phyloP scores from a whole-genome alignment of 768 basidiomycete species.

The Ramaria sp. region DNA sequence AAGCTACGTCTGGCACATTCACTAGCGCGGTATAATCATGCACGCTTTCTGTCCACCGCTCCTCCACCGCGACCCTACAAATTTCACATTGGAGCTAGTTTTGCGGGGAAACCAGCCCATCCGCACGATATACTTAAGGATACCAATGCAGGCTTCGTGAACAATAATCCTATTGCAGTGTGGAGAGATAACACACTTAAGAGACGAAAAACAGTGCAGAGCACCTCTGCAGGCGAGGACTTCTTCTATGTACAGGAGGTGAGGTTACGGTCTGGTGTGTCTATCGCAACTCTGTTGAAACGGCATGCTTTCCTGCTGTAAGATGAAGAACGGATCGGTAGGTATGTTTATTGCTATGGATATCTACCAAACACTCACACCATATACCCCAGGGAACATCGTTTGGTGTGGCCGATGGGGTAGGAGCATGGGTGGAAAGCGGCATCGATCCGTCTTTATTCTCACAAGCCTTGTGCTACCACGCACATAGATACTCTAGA shows the following conservation, averaged over 20 bases:
- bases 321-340: slow-evolving; percentile 79
- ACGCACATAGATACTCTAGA: slow-evolving; percentile 61
- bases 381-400: slow-evolving; percentile 47
- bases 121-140: neutral
- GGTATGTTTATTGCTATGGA: slow-evolving; percentile 22
- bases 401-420: slow-evolving; percentile 85
- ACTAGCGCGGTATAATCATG: neutral
- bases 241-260: slow-evolving; percentile 65
- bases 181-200: slow-evolving; percentile 63
- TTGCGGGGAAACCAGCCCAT: slow-evolving; percentile 62
- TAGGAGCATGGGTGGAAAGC: slow-evolving; percentile 81
- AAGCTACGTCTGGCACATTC: neutral
- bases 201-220: slow-evolving; percentile 29
- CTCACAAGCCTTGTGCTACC: slow-evolving; percentile 86
- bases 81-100: slow-evolving; percentile 71
- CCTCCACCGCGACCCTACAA: slow-evolving; percentile 39
- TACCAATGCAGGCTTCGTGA: slow-evolving; percentile 30
- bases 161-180: slow-evolving; percentile 44
- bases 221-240: slow-evolving; percentile 42
- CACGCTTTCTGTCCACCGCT: neutral
- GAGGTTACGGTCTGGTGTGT: slow-evolving; percentile 14
- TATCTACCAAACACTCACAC: slow-evolving; percentile 1
- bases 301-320: neutral
- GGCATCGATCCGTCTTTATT: slow-evolving; percentile 85
- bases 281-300: neutral